phyloP scores from a whole-genome alignment of 2,329 filamentous ascomycete genomes.

The Iodosphaeria phyllophila region DNA sequence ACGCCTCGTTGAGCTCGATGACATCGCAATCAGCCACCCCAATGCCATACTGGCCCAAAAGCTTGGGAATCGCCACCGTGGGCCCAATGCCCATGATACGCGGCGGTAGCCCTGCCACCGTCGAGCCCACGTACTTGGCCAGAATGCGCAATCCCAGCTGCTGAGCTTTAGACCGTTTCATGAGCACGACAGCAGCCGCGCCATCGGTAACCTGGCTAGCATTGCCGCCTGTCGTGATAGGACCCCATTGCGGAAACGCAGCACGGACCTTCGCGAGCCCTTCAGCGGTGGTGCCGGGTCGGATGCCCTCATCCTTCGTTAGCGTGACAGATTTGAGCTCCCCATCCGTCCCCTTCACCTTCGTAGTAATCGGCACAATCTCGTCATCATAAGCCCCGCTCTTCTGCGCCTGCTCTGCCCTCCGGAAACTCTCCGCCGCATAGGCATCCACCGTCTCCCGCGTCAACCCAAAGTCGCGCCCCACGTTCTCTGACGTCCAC shows the following conservation, averaged over 20 bases:
- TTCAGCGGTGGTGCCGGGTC: conserved; percentile 78
- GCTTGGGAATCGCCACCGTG: conserved; percentile 58
- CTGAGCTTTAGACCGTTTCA: conserved; percentile 83
- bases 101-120: conserved; percentile 75
- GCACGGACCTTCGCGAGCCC: conserved; percentile 65
- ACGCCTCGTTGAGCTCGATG: conserved; percentile 92
- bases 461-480: conserved; percentile 69
- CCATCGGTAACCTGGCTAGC: conserved; percentile 91
- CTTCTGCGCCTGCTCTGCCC: conserved; percentile 81
- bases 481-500: conserved; percentile 93
- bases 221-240: conserved; percentile 79
- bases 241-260: conserved; percentile 80
- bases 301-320: conserved; percentile 75
- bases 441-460: conserved; percentile 70
- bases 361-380: conserved; percentile 73
- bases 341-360: conserved; percentile 68
- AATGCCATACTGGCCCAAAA: conserved; percentile 63
- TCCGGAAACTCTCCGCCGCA: conserved; percentile 70
- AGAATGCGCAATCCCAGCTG: conserved; percentile 79
- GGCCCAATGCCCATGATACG: conserved; percentile 94
- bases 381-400: conserved; percentile 84
- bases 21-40: conserved; percentile 71
- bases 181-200: conserved; percentile 71
- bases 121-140: conserved; percentile 86
- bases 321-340: conserved; percentile 61